Percentiles rank a stretch among this genome's conserved stretches.
phyloP scores from a whole-genome alignment of 225 moss, liverwort and hornwort genomes.

The Ulota crispa region DNA sequence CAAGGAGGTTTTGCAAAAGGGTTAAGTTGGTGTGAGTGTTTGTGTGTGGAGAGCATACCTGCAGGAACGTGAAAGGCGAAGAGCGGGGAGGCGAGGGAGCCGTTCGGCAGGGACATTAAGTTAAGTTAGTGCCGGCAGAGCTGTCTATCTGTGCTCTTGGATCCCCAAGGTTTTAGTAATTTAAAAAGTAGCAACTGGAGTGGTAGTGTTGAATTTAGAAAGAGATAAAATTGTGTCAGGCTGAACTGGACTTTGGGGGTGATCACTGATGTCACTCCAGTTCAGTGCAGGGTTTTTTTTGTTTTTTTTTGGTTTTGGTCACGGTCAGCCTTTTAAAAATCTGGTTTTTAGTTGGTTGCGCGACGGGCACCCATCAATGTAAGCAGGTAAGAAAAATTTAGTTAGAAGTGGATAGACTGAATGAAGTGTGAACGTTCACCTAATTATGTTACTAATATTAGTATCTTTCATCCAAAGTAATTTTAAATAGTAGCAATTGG shows the following conservation, averaged over 20 bases:
- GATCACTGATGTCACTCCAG: too few relatives aligned
- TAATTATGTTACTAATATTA: too few relatives aligned
- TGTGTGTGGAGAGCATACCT: not conserved
- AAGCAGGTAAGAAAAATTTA: too few relatives aligned
- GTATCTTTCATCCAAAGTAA: too few relatives aligned
- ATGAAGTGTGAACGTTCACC: too few relatives aligned
- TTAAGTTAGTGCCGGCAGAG: not conserved
- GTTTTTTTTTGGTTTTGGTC: too few relatives aligned
- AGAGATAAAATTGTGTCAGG: not conserved
- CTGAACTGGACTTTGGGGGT: not conserved
- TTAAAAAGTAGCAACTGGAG: not conserved
- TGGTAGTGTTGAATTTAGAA: not conserved
- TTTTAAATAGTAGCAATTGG: not conserved
- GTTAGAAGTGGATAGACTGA: too few relatives aligned
- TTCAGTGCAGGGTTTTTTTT: too few relatives aligned
- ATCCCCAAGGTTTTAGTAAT: not conserved
- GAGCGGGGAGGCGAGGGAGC: not conserved
- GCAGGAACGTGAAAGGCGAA: slow-evolving; percentile 1
- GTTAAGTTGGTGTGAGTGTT: not conserved
- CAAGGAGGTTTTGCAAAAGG: not conserved
- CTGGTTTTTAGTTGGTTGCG: too few relatives aligned
- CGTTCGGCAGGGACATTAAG: not conserved
- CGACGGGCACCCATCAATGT: too few relatives aligned
- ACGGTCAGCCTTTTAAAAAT: too few relatives aligned
- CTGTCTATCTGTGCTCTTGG: not conserved